Evolutionary conservation across 148 eudicot genomes (phyloP).

Genomic region (Spergularia bocconei): DNA sequence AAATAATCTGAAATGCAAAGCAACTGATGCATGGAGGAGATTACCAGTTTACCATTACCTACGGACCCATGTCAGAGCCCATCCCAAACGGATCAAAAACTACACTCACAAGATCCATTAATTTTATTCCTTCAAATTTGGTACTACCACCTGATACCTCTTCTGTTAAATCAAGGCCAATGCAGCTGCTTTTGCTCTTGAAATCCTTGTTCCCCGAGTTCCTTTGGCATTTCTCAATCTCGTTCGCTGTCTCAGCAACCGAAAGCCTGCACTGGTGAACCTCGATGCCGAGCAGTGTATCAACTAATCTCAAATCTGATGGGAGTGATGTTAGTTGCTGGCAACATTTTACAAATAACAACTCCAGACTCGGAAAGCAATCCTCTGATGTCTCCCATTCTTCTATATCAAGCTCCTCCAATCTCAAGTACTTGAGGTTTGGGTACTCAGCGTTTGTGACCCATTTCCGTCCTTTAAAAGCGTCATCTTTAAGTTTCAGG

Average conservation of each 20-base stretch:
- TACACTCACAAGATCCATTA: too few species aligned
- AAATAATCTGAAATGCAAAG: too few species aligned
- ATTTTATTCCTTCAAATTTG: not conserved
- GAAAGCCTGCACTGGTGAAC: not conserved
- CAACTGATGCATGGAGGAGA: too few species aligned
- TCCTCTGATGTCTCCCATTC: conserved; percentile 14
- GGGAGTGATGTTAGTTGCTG: not conserved
- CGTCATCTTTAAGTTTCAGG: conserved; percentile 4
- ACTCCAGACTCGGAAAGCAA: conserved; percentile 2
- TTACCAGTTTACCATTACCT: too few species aligned
- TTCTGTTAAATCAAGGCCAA: not conserved
- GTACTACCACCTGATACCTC: not conserved
- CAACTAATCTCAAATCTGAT: not conserved
- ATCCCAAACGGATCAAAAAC: too few species aligned
- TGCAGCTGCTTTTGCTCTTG: not conserved
- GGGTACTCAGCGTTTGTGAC: not conserved
- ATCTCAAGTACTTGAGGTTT: conserved; percentile 3
- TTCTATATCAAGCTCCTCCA: conserved; percentile 7
- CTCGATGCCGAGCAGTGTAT: not conserved
- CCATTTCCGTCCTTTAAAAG: conserved; percentile 4
- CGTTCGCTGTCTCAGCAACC: not conserved
- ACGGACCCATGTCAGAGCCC: too few species aligned
- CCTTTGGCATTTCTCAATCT: not conserved
- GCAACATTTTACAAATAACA: not conserved
- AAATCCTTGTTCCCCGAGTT: conserved; percentile 3